Evolutionary conservation across 2,329 filamentous ascomycete species (phyloP).

Genomic region (Blastomyces emzantsi): DNA sequence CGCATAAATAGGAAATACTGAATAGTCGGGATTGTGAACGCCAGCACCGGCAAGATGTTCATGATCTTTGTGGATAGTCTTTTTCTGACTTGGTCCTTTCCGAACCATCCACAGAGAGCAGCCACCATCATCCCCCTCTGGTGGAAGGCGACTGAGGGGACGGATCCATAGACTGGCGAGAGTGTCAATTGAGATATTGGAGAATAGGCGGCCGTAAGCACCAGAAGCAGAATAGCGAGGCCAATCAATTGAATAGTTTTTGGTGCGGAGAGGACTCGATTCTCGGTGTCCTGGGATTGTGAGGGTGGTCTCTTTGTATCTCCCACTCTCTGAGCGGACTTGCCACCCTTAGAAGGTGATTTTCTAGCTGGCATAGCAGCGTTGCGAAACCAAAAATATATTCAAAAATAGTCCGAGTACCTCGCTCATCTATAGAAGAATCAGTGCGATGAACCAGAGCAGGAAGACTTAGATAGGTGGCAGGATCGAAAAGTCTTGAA

Average conservation of each 20-base stretch:
- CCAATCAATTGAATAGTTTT: constrained; percentile 22
- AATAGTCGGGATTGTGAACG: constrained; percentile 62
- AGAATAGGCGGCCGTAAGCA: constrained; percentile 34
- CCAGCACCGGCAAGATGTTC: constrained; percentile 59
- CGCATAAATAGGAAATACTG: constrained; percentile 63
- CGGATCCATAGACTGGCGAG: constrained; percentile 79
- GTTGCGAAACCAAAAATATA: neutral
- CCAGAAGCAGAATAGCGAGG: constrained; percentile 28
- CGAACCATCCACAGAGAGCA: constrained; percentile 63
- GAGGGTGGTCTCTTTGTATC: neutral
- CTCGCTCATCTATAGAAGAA: neutral
- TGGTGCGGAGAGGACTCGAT: constrained; percentile 19
- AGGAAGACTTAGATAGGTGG: neutral
- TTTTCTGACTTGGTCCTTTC: constrained; percentile 46
- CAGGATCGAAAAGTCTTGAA: neutral
- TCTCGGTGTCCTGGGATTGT: constrained; percentile 15
- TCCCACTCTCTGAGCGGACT: neutral
- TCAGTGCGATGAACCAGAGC: neutral
- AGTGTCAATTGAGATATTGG: constrained; percentile 55
- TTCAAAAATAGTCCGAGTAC: neutral
- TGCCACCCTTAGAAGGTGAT: neutral
- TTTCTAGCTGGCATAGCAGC: neutral
- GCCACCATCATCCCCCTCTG: constrained; percentile 55
- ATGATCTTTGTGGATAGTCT: constrained; percentile 42
- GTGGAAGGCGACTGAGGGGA: constrained; percentile 68